Conservation (phyloP, 768 basidiomycete species). For the Dacryopinax spathularia region DNA sequence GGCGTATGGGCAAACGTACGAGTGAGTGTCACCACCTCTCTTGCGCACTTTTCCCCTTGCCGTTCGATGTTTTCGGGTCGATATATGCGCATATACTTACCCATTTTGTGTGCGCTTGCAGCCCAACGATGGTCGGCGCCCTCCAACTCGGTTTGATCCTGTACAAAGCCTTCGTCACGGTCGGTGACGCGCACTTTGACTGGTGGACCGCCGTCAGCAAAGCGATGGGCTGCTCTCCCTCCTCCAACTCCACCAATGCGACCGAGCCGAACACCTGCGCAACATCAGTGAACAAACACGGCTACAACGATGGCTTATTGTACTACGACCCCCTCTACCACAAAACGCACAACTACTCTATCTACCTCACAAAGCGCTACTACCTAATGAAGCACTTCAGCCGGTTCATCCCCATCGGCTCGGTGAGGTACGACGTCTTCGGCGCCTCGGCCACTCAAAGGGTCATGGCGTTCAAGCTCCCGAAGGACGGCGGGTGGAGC, state of each 20-base stretch:
- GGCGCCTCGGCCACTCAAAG: background rate
- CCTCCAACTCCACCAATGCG: conserved; percentile 18
- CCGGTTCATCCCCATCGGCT: conserved; percentile 5
- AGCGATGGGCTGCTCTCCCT: conserved; percentile 30
- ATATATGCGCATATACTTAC: background rate
- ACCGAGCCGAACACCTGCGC: conserved; percentile 22
- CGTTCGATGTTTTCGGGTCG: no score
- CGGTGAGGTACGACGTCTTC: background rate
- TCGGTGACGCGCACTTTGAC: conserved; percentile 21
- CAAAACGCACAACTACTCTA: conserved; percentile 12
- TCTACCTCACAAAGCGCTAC: conserved; percentile 17
- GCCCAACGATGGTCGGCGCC: conserved; percentile 17
- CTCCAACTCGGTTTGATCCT: conserved; percentile 15
- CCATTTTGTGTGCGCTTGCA: background rate
- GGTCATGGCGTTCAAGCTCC: background rate
- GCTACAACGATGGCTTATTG: conserved; percentile 32
- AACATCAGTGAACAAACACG: conserved; percentile 27
- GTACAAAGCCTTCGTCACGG: conserved; percentile 15
- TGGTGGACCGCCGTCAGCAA: conserved; percentile 15
- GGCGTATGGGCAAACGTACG: conserved; percentile 11
- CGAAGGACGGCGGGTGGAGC: background rate
- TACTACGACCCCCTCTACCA: conserved; percentile 31
- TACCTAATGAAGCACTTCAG: conserved; percentile 17
- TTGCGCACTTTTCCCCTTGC: no score
- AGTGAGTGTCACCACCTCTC: no score